A percentile compares a stretch with the other conserved stretches of the same genome.
Conservation (phyloP, 2,329 filamentous ascomycete species). For the Emergomyces pasteurianus region DNA sequence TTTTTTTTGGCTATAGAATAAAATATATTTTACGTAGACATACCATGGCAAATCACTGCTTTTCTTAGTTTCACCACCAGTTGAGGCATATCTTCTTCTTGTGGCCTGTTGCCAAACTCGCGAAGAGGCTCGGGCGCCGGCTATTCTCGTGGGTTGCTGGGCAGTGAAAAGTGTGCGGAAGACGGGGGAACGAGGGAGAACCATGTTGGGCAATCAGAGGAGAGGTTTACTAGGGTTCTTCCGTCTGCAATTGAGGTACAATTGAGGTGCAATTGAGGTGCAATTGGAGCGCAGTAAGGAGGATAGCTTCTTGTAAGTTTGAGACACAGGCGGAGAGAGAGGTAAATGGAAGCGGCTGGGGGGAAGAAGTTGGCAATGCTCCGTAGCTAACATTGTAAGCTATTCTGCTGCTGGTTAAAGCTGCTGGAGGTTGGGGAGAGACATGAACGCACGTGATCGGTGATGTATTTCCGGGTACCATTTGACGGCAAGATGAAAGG, state of each 20-base stretch:
- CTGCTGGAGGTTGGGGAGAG: not conserved
- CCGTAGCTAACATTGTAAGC: no score
- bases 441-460: not conserved
- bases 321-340: not conserved
- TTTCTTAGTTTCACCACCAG: slow-evolving; percentile 21
- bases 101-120: slow-evolving; percentile 29
- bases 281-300: no score
- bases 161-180: slow-evolving; percentile 23
- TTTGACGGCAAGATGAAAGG: no score
- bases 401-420: not conserved
- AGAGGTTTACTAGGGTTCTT: not conserved
- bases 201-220: slow-evolving; percentile 18
- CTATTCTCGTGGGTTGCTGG: slow-evolving; percentile 18
- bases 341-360: not conserved
- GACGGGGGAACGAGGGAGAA: slow-evolving; percentile 23
- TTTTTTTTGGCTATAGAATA: not conserved
- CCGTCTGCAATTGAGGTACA: not conserved
- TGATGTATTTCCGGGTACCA: not conserved
- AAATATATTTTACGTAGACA: slow-evolving; percentile 10
- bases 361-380: no score
- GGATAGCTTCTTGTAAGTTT: not conserved
- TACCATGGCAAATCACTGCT: slow-evolving; percentile 42
- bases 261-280: slow-evolving; percentile 1
- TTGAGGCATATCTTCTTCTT: slow-evolving; percentile 36
- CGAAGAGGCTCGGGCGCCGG: slow-evolving; percentile 22